Conservation (phyloP, 805 yeast species). For the Maudiozyma turicensis region DNA sequence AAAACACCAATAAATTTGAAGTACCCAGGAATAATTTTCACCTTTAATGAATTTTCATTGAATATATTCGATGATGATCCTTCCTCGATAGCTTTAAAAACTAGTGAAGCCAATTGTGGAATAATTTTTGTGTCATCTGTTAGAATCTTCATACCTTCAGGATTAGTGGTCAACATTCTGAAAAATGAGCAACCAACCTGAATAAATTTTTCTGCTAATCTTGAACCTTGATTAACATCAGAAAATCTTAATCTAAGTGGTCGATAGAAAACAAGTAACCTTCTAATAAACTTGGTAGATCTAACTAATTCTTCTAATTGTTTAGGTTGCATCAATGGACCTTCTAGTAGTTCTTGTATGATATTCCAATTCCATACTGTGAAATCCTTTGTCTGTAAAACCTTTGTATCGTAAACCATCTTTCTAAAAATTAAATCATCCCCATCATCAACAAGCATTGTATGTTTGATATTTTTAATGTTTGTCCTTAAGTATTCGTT, state of each 20-base stretch:
- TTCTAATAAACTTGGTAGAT: constrained; percentile 76
- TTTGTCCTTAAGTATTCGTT: constrained; percentile 15
- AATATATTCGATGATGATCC: constrained; percentile 55
- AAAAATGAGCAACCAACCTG: constrained; percentile 70
- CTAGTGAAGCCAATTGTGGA: constrained; percentile 81
- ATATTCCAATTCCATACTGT: constrained; percentile 83
- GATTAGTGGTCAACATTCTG: constrained; percentile 48
- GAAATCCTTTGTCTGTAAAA: constrained; percentile 68
- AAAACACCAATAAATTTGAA: constrained; percentile 69
- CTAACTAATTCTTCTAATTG: constrained; percentile 68
- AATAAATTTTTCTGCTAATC: constrained; percentile 46
- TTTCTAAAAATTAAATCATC: constrained; percentile 63
- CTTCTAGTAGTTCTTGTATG: constrained; percentile 62
- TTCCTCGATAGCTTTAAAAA: constrained; percentile 37
- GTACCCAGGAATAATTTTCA: constrained; percentile 67
- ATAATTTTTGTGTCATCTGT: constrained; percentile 60
- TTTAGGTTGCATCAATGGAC: constrained; percentile 66
- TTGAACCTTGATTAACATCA: constrained; percentile 37
- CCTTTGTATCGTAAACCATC: constrained; percentile 57
- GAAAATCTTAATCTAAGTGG: constrained; percentile 85
- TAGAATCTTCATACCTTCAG: constrained; percentile 59
- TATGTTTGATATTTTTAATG: constrained; percentile 18
- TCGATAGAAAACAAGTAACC: constrained; percentile 76
- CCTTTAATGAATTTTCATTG: constrained; percentile 45
- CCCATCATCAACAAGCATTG: constrained; percentile 24